A percentile compares a stretch with the other conserved stretches of the same genome.
Conservation (phyloP, 2,329 filamentous ascomycete species). For the Ophiosphaerella korrae region DNA sequence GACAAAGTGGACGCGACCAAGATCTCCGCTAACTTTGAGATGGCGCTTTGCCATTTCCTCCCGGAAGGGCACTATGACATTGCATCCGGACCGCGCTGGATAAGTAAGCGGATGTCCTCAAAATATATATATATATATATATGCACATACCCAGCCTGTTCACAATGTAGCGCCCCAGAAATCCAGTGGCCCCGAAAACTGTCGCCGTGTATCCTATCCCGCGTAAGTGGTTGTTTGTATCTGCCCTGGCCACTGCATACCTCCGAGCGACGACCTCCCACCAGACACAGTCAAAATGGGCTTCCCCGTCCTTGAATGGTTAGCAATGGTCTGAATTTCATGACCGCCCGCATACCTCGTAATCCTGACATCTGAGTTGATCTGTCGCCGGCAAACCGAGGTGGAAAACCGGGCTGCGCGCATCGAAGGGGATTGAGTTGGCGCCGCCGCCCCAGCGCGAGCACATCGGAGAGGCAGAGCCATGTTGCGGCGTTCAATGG, state of each 20-base stretch:
- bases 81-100: slow-evolving; percentile 88
- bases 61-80: slow-evolving; percentile 88
- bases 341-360: slow-evolving; percentile 55
- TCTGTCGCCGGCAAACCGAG: slow-evolving; percentile 31
- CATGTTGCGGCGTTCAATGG: slow-evolving; percentile 49
- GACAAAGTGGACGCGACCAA: slow-evolving; percentile 86
- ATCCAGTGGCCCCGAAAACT: slow-evolving; percentile 96
- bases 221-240: slow-evolving; percentile 36
- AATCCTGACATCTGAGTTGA: slow-evolving; percentile 82
- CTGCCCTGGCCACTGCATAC: slow-evolving; percentile 54
- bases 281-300: slow-evolving; percentile 87
- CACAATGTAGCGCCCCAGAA: slow-evolving; percentile 95
- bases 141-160: slow-evolving; percentile 77
- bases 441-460: slow-evolving; percentile 46
- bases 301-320: slow-evolving; percentile 75
- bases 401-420: slow-evolving; percentile 37
- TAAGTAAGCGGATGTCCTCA: too few species aligned
- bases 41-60: slow-evolving; percentile 99
- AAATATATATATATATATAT: neutral
- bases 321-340: slow-evolving; percentile 6
- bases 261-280: slow-evolving; percentile 87
- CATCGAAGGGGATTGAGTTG: slow-evolving; percentile 34
- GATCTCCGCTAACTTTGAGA: slow-evolving; percentile 92
- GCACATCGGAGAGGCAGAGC: slow-evolving; percentile 48
- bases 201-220: slow-evolving; percentile 86